phyloP scores from a whole-genome alignment of 2,329 filamentous ascomycete species.

The Aspergillus proliferans region DNA sequence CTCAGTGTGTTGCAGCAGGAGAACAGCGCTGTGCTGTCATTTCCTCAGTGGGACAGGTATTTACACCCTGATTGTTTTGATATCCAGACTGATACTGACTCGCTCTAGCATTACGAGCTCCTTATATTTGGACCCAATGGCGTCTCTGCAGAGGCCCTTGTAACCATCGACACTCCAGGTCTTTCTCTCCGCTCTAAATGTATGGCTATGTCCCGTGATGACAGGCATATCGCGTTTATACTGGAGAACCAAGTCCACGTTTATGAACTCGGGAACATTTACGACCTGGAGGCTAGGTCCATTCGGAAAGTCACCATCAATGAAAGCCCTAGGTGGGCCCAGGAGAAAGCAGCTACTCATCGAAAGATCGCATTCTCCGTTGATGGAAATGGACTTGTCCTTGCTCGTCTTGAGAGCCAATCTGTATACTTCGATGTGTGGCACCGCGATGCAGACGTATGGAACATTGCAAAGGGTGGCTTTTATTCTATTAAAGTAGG shows the following conservation, averaged over 20 bases:
- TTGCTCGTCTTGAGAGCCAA: constrained; percentile 28
- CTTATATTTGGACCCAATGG: constrained; percentile 23
- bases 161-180: constrained; percentile 25
- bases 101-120: constrained; percentile 17
- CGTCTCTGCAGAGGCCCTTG: constrained; percentile 12
- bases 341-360: constrained; percentile 17
- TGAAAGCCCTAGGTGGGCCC: constrained; percentile 2
- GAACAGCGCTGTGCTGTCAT: constrained; percentile 28
- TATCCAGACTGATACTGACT: constrained; percentile 6
- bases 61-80: neutral
- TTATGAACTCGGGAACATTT: constrained; percentile 15
- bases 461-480: constrained; percentile 8
- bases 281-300: constrained; percentile 9
- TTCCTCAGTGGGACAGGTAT: constrained; percentile 18
- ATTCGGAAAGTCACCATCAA: constrained; percentile 11
- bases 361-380: constrained; percentile 29
- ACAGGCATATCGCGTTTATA: constrained; percentile 16
- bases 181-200: constrained; percentile 8
- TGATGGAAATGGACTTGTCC: constrained; percentile 25
- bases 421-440: constrained; percentile 17
- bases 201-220: constrained; percentile 19
- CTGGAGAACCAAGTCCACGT: constrained; percentile 15
- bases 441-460: constrained; percentile 13
- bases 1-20: constrained; percentile 28
- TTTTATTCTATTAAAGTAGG: too few relatives aligned